Conservation (phyloP, 441 rosid genomes). For the Caryocar brasiliense region DNA sequence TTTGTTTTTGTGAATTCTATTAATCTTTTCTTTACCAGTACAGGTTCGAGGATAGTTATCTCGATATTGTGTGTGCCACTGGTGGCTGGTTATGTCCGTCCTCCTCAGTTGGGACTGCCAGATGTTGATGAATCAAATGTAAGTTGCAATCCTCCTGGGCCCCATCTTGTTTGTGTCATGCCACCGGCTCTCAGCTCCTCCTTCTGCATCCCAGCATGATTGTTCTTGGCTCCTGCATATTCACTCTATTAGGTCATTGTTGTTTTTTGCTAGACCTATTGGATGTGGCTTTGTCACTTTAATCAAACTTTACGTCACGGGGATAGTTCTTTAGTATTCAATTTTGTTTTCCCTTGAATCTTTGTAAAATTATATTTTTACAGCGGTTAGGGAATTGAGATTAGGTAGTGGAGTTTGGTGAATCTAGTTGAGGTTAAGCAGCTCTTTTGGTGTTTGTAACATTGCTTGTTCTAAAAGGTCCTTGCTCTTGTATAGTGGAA, state of each 20-base stretch:
- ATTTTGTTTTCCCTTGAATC: conserved; percentile 1
- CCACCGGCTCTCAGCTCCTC: conserved; percentile 88
- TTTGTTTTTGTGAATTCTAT: not conserved
- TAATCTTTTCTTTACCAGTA: not conserved
- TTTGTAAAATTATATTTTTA: conserved; percentile 19
- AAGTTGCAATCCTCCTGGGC: conserved; percentile 83
- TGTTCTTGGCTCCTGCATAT: not conserved
- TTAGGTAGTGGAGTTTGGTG: not conserved
- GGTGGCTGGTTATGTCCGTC: conserved; percentile 84
- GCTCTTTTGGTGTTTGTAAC: not conserved
- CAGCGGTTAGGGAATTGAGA: conserved; percentile 2
- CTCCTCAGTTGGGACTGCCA: conserved; percentile 74
- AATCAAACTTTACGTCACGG: not conserved
- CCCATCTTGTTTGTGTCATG: conserved; percentile 84
- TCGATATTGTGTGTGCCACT: conserved; percentile 77
- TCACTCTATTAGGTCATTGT: not conserved
- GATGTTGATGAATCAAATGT: conserved; percentile 54
- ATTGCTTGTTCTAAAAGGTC: not conserved
- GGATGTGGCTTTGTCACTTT: not conserved
- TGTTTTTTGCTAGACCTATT: not conserved
- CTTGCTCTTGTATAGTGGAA: conserved; percentile 15
- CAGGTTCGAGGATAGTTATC: conserved; percentile 83
- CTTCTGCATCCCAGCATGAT: conserved; percentile 57
- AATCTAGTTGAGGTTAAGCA: conserved; percentile 12
- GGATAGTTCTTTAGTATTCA: not conserved